Base-by-base conservation (phyloP, 352 stramenopile species). In the Pythium volutum region DNA sequence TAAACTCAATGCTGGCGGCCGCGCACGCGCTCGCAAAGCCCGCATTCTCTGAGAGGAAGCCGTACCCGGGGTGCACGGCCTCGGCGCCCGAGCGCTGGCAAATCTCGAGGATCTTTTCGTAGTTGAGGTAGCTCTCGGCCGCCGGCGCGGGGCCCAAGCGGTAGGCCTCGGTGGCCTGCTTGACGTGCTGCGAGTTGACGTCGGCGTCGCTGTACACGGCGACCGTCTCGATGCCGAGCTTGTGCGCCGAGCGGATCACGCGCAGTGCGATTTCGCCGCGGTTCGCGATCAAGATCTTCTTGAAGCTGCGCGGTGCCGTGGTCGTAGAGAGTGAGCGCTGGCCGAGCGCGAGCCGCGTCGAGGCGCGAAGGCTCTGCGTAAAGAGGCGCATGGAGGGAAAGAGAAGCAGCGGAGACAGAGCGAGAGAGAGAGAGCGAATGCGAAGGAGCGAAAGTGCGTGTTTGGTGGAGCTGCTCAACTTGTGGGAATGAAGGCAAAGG, bases 251-350 rank as follows among this genome's bases (percentile, higher is more conserved):
- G 50, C 97, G 87, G 79, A 97, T 97, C 66, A 99, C 98, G 22
- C 97, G 88, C 41, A 95, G 97, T 11, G 97, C 96, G 76, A 99
- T 99, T 75, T 99, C 97, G 33, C 97, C 97, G 31, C 97, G 93
- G 82, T 99, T 99, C 33, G 96, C 96, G 10, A 95, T 95, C 84
- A 99, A 88, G 46, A 99, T 71, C 71, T 99, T 99, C 54, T 87
- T 75, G 66, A 97, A 89, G 64, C 43, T 73, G 67, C 71, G 73
- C 11, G 66, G 46, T 12, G 67, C 26, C 10, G 67, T 23, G 27
- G 53, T 55, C 52, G 76, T 59, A 51, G 71, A 45, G 34, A 77
- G 70, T 45, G 61, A 27, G 57, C 66, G 67, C 39, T 67, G 60
- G 52, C 38, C 31, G 23, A 60, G 39, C 29, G 49, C 50, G 62